A percentile compares a stretch with the other conserved stretches of the same genome.
These are phyloP conservation scores for Coniochaeta sp. DNA, from an alignment of 2,329 filamentous ascomycete species.

Conservation along the genomic window DNA sequence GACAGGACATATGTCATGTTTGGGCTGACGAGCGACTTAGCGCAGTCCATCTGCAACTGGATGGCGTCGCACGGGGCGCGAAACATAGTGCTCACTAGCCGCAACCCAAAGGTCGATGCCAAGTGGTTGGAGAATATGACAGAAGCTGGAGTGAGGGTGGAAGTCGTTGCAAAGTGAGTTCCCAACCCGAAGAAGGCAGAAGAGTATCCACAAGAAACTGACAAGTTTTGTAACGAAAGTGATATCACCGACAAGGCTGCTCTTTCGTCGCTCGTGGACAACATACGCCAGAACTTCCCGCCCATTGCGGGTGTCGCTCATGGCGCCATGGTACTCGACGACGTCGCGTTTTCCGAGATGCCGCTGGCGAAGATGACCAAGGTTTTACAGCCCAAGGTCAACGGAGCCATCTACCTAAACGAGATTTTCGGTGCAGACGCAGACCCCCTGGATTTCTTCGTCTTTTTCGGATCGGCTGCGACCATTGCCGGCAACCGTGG, in stretches of 20 bases:
- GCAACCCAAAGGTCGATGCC: constrained; percentile 20
- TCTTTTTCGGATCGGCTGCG: constrained; percentile 22
- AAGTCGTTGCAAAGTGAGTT: constrained; percentile 9
- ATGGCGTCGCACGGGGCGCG: constrained; percentile 23
- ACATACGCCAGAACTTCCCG: constrained; percentile 14
- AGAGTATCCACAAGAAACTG: not conserved
- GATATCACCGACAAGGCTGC: constrained; percentile 12
- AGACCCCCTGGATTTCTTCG: constrained; percentile 26
- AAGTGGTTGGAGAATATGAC: constrained; percentile 14
- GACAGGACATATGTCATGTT: constrained; percentile 24
- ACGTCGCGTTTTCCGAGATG: constrained; percentile 17
- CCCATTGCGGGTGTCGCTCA: constrained; percentile 28
- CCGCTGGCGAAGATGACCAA: constrained; percentile 12
- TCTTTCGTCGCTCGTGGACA: constrained; percentile 5
- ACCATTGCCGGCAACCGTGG: constrained; percentile 14
- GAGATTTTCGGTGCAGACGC: constrained; percentile 17
- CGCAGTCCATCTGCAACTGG: constrained; percentile 21
- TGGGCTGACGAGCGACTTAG: constrained; percentile 20
- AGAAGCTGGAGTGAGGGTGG: constrained; percentile 7
- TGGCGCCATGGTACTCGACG: constrained; percentile 29
- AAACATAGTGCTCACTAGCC: constrained; percentile 22
- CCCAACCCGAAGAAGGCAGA: not conserved
- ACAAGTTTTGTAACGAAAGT: not conserved
- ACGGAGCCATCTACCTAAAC: constrained; percentile 21
- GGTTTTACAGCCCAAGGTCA: constrained; percentile 23